phyloP scores from a whole-genome alignment of 208 protist genomes.

The Trypanosoma lewisi region DNA sequence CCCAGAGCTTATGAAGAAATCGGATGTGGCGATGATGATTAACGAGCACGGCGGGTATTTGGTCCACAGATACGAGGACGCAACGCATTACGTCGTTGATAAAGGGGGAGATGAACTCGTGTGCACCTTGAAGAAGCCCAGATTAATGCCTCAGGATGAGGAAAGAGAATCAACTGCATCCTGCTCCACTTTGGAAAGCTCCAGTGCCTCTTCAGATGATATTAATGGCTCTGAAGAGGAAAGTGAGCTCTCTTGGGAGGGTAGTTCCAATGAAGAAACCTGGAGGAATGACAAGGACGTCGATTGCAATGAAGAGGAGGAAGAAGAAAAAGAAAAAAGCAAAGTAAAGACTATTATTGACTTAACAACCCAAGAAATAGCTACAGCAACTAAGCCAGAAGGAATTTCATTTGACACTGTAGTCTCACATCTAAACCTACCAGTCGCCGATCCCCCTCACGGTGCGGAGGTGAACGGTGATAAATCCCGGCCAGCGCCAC shows the following conservation, averaged over 20 bases:
- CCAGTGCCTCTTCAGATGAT: not conserved
- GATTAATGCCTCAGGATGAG: not conserved
- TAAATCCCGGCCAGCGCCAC: not conserved
- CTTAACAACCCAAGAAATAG: not conserved
- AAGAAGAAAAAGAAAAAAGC: not conserved
- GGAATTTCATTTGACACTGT: not conserved
- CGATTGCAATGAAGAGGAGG: not conserved
- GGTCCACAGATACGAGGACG: slow-evolving; percentile 31
- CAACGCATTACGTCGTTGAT: slow-evolving; percentile 57
- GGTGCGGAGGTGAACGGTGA: not conserved
- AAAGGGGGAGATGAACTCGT: not conserved
- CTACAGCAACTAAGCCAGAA: not conserved
- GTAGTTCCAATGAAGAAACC: not conserved
- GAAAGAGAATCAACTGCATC: not conserved
- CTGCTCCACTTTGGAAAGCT: not conserved
- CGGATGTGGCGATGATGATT: slow-evolving; percentile 35
- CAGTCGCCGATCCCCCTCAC: not conserved
- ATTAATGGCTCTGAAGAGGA: not conserved
- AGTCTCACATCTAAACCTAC: not conserved
- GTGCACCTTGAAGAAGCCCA: slow-evolving; percentile 6
- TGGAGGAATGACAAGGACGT: not conserved
- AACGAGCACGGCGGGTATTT: slow-evolving; percentile 51
- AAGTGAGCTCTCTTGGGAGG: no score
- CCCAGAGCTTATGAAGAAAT: slow-evolving; percentile 5
- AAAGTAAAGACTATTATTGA: not conserved